Evolutionary conservation across 345 rosid genomes (phyloP).

Genomic region (Ceriops zippeliana): DNA sequence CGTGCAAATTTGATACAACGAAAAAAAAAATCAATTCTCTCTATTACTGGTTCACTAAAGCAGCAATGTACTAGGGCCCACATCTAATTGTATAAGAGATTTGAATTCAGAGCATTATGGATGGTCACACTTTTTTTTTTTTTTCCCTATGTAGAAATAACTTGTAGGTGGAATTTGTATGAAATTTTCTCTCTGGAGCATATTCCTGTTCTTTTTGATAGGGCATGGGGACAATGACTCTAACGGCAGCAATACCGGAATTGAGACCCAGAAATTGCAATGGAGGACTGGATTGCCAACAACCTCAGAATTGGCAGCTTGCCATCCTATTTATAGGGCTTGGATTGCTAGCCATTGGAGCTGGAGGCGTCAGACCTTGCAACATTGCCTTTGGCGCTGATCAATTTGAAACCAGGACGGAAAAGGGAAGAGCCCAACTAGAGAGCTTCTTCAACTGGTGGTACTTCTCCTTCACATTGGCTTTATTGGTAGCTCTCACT

Average conservation of each 20-base stretch:
- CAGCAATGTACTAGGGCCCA: too few relatives aligned
- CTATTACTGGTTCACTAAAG: too few relatives aligned
- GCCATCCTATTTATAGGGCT: slow-evolving; percentile 43
- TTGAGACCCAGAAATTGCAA: slow-evolving; percentile 46
- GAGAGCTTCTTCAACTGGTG: slow-evolving; percentile 81
- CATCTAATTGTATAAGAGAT: too few relatives aligned
- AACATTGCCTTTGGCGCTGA: slow-evolving; percentile 84
- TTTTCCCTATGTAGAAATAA: background rate
- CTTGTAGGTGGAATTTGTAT: background rate
- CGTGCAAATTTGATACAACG: too few relatives aligned
- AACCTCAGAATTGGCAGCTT: slow-evolving; percentile 47
- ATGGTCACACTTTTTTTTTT: background rate
- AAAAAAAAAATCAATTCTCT: too few relatives aligned
- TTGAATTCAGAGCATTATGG: too few relatives aligned
- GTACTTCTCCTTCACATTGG: slow-evolving; percentile 67
- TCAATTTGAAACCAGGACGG: slow-evolving; percentile 54
- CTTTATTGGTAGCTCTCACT: slow-evolving; percentile 54
- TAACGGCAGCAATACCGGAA: slow-evolving; percentile 41
- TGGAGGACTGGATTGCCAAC: slow-evolving; percentile 27
- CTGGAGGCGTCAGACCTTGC: slow-evolving; percentile 70
- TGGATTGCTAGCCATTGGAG: slow-evolving; percentile 54
- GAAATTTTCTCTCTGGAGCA: background rate
- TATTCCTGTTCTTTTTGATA: slow-evolving; percentile 13
- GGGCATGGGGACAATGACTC: slow-evolving; percentile 62
- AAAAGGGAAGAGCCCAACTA: slow-evolving; percentile 46